Base-by-base conservation (phyloP, 768 basidiomycete genomes). In the Chalciporus sphaerocephalus region DNA sequence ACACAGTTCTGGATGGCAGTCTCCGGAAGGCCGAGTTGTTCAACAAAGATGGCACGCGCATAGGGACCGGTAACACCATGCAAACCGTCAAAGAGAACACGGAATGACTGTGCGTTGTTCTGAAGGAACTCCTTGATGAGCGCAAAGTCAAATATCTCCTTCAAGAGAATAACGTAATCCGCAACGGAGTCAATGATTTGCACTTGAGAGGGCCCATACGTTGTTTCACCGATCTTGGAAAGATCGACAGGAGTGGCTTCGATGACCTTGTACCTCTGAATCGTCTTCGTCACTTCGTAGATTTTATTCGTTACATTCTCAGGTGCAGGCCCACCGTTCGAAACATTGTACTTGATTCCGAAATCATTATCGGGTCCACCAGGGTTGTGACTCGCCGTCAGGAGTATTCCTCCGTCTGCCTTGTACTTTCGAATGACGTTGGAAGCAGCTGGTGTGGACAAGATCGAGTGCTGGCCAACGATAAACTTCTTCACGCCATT, bases 331-430 rank as follows among this genome's bases (percentile, higher is more conserved):
- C 96, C 96, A 50, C 96, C 96, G 57, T 99, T 99, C 30, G 86
- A 85, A 38, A 92, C 87, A 68, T 99, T 99, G 75, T 96, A 99
- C 71, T 99, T 98, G 80, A 99, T 97, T 38, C 96, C 96, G 65
- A 98, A 99, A 69, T 99, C 96, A 58, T 89, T 87, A 62, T 92
- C 79, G n/a, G 96, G 96, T 18, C 96, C 96, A 44, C 96, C 96
- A 15, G 96, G 94, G 69, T 99, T 99, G 76, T 99, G 96, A 50
- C 84, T 87, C 15, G 96, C 96, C 5, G 96, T 99, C 53, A 99
- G 76, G 43, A 99, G 76, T 68, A 99, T 99, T 53, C 96, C 96
- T 36, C 96, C 96, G 56, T 90, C 81, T 4, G 94, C 94, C 69
- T 96, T 92, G 74, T 92, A 92, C 58, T 92, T 92, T 53, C 96